Conservation (phyloP, 108 stramenopile genomes). For the Fragilaria crotonensis region DNA sequence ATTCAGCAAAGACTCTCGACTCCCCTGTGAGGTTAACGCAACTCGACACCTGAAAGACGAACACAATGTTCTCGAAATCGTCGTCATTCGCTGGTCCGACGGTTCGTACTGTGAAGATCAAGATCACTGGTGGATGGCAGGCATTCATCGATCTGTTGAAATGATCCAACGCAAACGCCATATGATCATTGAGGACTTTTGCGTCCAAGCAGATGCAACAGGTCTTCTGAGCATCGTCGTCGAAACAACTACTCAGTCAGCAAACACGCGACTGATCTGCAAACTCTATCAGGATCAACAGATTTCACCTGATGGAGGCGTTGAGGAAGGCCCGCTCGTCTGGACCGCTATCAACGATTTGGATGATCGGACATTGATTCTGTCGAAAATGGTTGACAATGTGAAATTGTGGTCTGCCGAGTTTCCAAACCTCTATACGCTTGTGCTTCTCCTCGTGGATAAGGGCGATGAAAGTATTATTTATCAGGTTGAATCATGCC, state of each 20-base stretch:
- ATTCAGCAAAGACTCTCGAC: slow-evolving; percentile 74
- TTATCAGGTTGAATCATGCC: slow-evolving; percentile 66
- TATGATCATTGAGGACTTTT: slow-evolving; percentile 66
- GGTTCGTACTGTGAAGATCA: slow-evolving; percentile 89
- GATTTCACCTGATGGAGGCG: slow-evolving; percentile 24
- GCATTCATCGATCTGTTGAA: slow-evolving; percentile 87
- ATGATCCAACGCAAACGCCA: slow-evolving; percentile 46
- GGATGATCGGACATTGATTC: slow-evolving; percentile 14
- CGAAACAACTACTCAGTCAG: neutral
- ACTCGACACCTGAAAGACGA: slow-evolving; percentile 19
- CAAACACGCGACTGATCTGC: slow-evolving; percentile 10
- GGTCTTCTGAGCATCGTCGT: slow-evolving; percentile 8
- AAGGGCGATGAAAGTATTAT: slow-evolving; percentile 7
- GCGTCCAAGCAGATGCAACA: slow-evolving; percentile 39
- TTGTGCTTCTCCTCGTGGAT: slow-evolving; percentile 34
- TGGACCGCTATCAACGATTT: slow-evolving; percentile 16
- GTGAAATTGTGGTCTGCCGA: slow-evolving; percentile 70
- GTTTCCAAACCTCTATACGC: slow-evolving; percentile 71
- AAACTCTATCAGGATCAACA: slow-evolving; percentile 55
- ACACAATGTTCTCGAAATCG: slow-evolving; percentile 34
- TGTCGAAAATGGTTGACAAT: slow-evolving; percentile 9
- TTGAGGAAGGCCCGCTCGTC: slow-evolving; percentile 4
- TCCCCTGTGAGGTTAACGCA: slow-evolving; percentile 67
- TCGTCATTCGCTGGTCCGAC: slow-evolving; percentile 83
- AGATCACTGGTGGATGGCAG: slow-evolving; percentile 91